Evolutionary conservation across 805 yeast genomes (phyloP), one percentile per base, ranked within the genome.

Genomic region (Yarrowia yakushimensis): DNA sequence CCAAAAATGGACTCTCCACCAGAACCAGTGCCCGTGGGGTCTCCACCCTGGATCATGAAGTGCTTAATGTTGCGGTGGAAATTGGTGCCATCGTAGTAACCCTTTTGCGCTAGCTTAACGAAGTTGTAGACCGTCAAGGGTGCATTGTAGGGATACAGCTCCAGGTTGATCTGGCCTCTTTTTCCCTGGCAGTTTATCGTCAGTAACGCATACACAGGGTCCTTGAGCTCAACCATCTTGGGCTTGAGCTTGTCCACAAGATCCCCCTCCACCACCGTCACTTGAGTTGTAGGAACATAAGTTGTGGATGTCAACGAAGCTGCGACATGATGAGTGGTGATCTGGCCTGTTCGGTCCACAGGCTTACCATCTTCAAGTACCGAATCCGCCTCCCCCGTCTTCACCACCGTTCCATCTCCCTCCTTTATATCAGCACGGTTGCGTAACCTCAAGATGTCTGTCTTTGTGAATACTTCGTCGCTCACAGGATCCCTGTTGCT

Each of bases 1-100:
- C 73, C 72, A 31, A 77, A 70, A 23, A 66, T 65, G 43, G 93
- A 91, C 50, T 90, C 90, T 15, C 76, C 74, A 12, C 74, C 74
- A 2, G 67, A 60, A 4, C 75, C 76, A 3, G 74, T 71, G 15
- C 76, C 74, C 1, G 73, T 67, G 1, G 76, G 75, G 52, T 72
- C 75, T 10, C 76, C 76, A 7, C 72, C 72, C 63, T 73, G 75
- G 54, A 73, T 67, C 75, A 73, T 71, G 63, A 73, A 73, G 34
- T 70, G 69, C 65, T 67, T 67, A 28, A 73, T 71, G 60, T 70
- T 70, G 15, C 74, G 65, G 46, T 70, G 73, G 60, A 72, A 72
- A 18, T 62, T 63, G 17, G 69, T 64, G 13, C 73, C 74, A 46
- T 73, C 63, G 39, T 71, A 73, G 48, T 71, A 72, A 9, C 75